A percentile compares a stretch with the other conserved stretches of the same genome.
phyloP scores from a whole-genome alignment of 2,329 filamentous ascomycete species.

The Periglandula ipomoeae region DNA sequence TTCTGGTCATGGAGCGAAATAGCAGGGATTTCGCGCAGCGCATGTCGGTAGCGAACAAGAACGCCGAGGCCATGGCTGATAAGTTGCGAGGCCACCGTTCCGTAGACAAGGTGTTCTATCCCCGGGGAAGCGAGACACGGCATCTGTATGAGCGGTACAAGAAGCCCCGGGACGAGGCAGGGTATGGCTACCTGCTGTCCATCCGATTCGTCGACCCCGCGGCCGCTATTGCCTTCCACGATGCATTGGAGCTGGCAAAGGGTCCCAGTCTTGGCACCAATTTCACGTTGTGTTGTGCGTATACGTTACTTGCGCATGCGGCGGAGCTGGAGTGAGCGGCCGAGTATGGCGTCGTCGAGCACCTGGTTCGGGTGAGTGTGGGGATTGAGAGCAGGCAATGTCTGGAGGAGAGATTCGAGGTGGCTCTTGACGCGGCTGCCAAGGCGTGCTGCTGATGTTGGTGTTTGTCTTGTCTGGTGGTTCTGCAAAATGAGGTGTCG shows the following conservation, averaged over 20 bases:
- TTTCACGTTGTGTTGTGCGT: constrained; percentile 33
- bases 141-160: constrained; percentile 24
- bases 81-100: constrained; percentile 16
- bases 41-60: constrained; percentile 19
- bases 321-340: constrained; percentile 27
- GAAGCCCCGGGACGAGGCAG: constrained; percentile 20
- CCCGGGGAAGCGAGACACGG: constrained; percentile 26
- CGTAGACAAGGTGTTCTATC: constrained; percentile 29
- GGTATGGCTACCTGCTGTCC: constrained; percentile 43
- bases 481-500: too few relatives aligned
- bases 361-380: constrained; percentile 34
- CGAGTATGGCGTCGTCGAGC: constrained; percentile 28
- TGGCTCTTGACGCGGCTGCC: not conserved
- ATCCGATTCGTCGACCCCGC: constrained; percentile 33
- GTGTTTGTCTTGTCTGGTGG: too few relatives aligned
- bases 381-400: constrained; percentile 28
- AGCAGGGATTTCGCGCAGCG: constrained; percentile 26
- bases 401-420: not conserved
- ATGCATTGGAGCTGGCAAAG: constrained; percentile 35
- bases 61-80: constrained; percentile 17
- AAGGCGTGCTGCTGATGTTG: too few relatives aligned
- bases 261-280: constrained; percentile 44
- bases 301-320: constrained; percentile 30
- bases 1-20: constrained; percentile 28
- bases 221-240: constrained; percentile 35